Percentiles rank a stretch among this genome's conserved stretches.
Evolutionary conservation across 768 basidiomycete genomes (phyloP).

Genomic region (Boletus sp.): DNA sequence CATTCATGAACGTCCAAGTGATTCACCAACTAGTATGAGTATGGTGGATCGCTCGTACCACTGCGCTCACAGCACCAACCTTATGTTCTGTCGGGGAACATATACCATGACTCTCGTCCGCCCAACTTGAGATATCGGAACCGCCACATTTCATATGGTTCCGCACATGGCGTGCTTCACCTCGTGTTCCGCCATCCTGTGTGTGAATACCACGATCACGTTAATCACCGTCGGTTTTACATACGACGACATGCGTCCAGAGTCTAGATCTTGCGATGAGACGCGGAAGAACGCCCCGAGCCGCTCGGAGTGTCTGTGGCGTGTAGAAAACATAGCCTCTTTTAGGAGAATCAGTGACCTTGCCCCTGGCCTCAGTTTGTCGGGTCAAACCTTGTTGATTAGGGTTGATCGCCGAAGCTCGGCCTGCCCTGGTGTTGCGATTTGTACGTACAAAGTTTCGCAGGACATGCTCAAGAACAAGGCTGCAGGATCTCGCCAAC

Average conservation of each 20-base stretch:
- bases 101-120: neutral
- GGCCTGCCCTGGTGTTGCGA: neutral
- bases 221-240: conserved; percentile 14
- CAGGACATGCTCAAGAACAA: too few relatives aligned
- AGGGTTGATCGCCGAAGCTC: neutral
- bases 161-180: neutral
- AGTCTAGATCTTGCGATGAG: neutral
- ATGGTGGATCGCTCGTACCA: neutral
- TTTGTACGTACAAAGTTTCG: neutral
- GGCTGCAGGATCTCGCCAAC: too few relatives aligned
- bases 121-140: neutral
- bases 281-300: neutral
- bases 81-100: neutral
- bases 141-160: neutral
- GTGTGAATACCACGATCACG: neutral
- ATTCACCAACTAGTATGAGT: neutral
- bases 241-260: neutral
- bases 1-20: neutral
- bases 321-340: neutral
- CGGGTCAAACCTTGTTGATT: neutral
- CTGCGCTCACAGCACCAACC: neutral
- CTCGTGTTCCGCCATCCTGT: conserved; percentile 16
- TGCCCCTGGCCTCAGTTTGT: neutral
- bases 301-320: neutral
- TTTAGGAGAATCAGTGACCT: neutral